These are phyloP conservation scores for Hylodesmum podocarpum DNA, from an alignment of 306 rosid species.

Conservation along the genomic window DNA sequence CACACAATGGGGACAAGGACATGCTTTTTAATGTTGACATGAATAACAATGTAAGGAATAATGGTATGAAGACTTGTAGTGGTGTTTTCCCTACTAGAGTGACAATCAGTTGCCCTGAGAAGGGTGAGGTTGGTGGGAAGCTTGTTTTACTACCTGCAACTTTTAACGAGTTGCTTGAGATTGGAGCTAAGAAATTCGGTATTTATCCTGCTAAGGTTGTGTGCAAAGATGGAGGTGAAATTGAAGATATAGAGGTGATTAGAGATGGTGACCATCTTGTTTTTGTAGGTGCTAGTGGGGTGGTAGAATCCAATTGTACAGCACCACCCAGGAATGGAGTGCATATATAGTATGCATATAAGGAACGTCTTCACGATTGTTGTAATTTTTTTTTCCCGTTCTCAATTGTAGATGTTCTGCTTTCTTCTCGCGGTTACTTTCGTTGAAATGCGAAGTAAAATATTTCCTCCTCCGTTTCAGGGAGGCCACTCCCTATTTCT, in stretches of 20 bases:
- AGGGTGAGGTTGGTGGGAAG: slow-evolving; percentile 56
- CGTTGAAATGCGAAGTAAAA: not conserved
- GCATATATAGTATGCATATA: not conserved
- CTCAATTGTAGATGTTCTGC: slow-evolving; percentile 21
- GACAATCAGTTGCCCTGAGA: slow-evolving; percentile 69
- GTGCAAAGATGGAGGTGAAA: slow-evolving; percentile 66
- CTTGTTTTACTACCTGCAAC: slow-evolving; percentile 71
- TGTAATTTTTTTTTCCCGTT: not conserved
- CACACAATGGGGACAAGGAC: slow-evolving; percentile 54
- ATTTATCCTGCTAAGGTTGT: slow-evolving; percentile 44
- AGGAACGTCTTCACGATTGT: not conserved
- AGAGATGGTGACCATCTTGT: slow-evolving; percentile 85
- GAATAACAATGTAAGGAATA: slow-evolving; percentile 18
- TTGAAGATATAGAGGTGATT: slow-evolving; percentile 74
- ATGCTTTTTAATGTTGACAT: slow-evolving; percentile 21
- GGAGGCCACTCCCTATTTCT: not conserved
- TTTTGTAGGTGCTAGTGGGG: slow-evolving; percentile 38
- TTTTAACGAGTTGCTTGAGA: slow-evolving; percentile 64
- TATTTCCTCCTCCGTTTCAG: not conserved
- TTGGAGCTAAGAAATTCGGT: slow-evolving; percentile 71
- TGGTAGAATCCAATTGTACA: slow-evolving; percentile 12
- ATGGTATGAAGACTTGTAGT: slow-evolving; percentile 21
- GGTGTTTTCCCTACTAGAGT: slow-evolving; percentile 48
- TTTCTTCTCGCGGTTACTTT: not conserved
- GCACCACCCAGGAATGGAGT: not conserved